phyloP scores from a whole-genome alignment of 164 flowering plant genomes.

The Aristolochia californica region DNA sequence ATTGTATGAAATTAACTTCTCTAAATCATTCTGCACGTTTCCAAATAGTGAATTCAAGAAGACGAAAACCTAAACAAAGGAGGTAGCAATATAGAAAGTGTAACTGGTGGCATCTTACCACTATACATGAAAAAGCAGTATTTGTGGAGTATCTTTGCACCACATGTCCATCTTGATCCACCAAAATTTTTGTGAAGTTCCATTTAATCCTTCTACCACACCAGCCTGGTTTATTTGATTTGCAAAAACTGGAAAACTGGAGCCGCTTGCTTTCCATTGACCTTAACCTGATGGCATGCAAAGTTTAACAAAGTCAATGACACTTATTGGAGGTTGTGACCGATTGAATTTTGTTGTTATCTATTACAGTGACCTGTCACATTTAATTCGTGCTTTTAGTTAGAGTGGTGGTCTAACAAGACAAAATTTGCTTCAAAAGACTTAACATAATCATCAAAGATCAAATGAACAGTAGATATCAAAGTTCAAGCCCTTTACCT shows the following conservation, averaged over 20 bases:
- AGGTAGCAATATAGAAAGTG: not conserved
- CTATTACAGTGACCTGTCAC: too few relatives aligned
- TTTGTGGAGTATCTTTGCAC: constrained; percentile 76
- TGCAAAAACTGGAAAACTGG: constrained; percentile 65
- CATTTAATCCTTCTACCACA: constrained; percentile 50
- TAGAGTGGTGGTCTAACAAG: too few relatives aligned
- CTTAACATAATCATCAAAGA: too few relatives aligned
- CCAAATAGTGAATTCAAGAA: too few relatives aligned
- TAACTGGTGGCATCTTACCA: constrained; percentile 31
- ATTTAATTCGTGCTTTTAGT: too few relatives aligned
- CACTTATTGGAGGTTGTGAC: too few relatives aligned
- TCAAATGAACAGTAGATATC: too few relatives aligned
- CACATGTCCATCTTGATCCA: constrained; percentile 57
- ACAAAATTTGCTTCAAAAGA: too few relatives aligned
- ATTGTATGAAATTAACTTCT: too few relatives aligned
- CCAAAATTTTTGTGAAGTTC: constrained; percentile 20
- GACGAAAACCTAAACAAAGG: too few relatives aligned
- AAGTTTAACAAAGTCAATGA: not conserved
- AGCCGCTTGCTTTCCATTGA: constrained; percentile 50
- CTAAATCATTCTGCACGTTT: too few relatives aligned
- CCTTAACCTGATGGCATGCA: constrained; percentile 36
- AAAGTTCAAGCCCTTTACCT: constrained; percentile 29
- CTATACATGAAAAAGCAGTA: constrained; percentile 66
- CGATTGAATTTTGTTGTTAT: too few relatives aligned
- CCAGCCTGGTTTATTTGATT: constrained; percentile 43